Percentiles rank a stretch among this genome's conserved stretches.
These are phyloP conservation scores for Phytophthora syringae DNA, from an alignment of 352 stramenopile genomes.

Conservation along the genomic window DNA sequence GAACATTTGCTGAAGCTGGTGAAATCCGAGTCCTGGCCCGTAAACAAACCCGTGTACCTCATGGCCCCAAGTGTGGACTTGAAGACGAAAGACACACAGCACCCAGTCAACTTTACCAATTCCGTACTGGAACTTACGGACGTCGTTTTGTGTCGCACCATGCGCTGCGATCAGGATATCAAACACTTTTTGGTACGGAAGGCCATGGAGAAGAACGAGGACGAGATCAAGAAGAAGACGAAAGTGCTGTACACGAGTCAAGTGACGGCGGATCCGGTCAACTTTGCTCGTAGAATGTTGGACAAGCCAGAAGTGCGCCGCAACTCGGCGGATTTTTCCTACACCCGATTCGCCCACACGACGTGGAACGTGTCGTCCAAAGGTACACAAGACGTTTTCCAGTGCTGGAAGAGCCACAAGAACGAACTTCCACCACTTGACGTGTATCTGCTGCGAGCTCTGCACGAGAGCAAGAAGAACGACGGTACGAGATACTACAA, in stretches of 20 bases:
- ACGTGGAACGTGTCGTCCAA: constrained; percentile 50
- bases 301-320: constrained; percentile 1
- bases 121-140: constrained; percentile 32
- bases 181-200: constrained; percentile 29
- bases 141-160: constrained; percentile 32
- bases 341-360: constrained; percentile 53
- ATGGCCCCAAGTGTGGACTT: constrained; percentile 37
- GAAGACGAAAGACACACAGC: neutral
- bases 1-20: constrained; percentile 28
- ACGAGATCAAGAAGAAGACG: constrained; percentile 14
- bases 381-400: constrained; percentile 49
- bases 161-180: constrained; percentile 35
- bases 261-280: constrained; percentile 40
- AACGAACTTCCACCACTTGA: constrained; percentile 49
- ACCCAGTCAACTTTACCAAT: constrained; percentile 19
- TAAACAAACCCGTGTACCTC: constrained; percentile 52
- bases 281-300: constrained; percentile 16
- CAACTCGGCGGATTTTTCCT: constrained; percentile 41
- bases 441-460: constrained; percentile 34
- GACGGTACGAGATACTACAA: constrained; percentile 29
- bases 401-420: constrained; percentile 47
- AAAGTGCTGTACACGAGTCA: constrained; percentile 57
- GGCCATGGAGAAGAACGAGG: neutral
- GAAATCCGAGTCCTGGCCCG: constrained; percentile 31
- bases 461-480: constrained; percentile 26